A percentile compares a stretch with the other conserved stretches of the same genome.
Conservation (phyloP, 768 basidiomycete genomes). For the Phaeotremella skinneri region DNA sequence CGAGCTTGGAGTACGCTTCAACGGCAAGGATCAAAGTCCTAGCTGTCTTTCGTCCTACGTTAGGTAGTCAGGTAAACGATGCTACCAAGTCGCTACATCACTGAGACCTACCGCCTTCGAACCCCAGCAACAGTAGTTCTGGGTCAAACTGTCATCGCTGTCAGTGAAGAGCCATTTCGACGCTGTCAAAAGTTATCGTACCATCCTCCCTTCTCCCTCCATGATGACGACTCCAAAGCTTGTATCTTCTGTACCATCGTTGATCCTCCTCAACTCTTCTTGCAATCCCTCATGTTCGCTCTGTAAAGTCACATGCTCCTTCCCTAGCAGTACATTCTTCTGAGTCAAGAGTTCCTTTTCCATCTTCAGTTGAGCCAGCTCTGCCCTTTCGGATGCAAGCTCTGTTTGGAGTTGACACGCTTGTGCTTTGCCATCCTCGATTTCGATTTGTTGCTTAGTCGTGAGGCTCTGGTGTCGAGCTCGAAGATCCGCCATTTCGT, state of each 20-base stretch:
- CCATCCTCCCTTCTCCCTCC: constrained; percentile 22
- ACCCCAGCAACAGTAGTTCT: constrained; percentile 3
- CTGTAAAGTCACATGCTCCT: background rate
- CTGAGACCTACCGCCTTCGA: constrained; percentile 13
- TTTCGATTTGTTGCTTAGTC: background rate
- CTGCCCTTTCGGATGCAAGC: background rate
- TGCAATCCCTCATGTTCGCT: background rate
- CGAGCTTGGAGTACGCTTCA: background rate
- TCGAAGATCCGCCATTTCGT: too few species aligned
- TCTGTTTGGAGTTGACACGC: background rate
- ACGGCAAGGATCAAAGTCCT: background rate
- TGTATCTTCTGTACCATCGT: background rate
- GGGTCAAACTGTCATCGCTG: constrained; percentile 16
- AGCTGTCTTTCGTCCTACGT: constrained; percentile 10
- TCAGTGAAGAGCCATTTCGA: background rate
- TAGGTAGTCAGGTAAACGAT: background rate
- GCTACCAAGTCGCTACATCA: too few species aligned
- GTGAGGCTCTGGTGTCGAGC: too few species aligned
- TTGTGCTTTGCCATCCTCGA: background rate
- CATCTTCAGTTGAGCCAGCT: background rate
- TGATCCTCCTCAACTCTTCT: background rate
- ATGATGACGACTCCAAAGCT: constrained; percentile 19
- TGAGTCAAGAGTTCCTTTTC: constrained; percentile 6
- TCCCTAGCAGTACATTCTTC: background rate
- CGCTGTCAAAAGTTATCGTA: constrained; percentile 3